A percentile compares a stretch with the other conserved stretches of the same genome.
These are phyloP conservation scores for Pontederia paniculata DNA, from an alignment of 176 grass and related monocot species.

Conservation along the genomic window DNA sequence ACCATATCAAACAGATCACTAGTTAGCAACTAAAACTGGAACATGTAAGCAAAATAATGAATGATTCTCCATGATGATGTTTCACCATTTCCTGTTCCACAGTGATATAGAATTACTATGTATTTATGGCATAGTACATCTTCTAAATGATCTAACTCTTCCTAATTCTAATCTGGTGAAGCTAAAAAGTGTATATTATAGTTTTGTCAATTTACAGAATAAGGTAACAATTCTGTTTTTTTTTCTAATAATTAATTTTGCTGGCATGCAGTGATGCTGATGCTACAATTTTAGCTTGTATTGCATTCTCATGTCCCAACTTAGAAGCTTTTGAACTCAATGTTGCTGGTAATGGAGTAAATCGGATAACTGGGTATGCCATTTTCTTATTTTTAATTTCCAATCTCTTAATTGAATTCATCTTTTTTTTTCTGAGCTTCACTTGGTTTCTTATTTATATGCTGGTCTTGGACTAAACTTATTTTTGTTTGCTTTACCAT, in stretches of 20 bases:
- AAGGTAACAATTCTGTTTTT: conserved; percentile 14
- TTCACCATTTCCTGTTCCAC: too few relatives aligned
- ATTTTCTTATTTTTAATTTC: not conserved
- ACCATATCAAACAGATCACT: too few relatives aligned
- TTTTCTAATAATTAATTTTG: conserved; percentile 4
- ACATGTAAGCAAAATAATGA: too few relatives aligned
- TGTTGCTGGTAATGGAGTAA: conserved; percentile 36
- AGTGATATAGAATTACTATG: too few relatives aligned
- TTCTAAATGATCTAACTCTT: too few relatives aligned
- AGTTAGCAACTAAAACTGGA: too few relatives aligned
- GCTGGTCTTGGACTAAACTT: too few relatives aligned
- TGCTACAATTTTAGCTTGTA: conserved; percentile 59
- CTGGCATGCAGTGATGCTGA: conserved; percentile 66
- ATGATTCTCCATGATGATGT: too few relatives aligned
- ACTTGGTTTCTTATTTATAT: not conserved
- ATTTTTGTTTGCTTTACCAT: too few relatives aligned
- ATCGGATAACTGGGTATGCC: conserved; percentile 74
- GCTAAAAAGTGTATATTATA: not conserved
- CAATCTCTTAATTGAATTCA: not conserved
- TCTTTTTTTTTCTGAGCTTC: not conserved
- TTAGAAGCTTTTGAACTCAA: conserved; percentile 58
- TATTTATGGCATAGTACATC: too few relatives aligned
- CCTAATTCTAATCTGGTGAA: not conserved
- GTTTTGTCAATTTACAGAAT: not conserved
- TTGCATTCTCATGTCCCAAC: conserved; percentile 77